These are phyloP conservation scores for Selaginella moellendorffii DNA, from an alignment of 75 land plant species.

Conservation along the genomic window DNA sequence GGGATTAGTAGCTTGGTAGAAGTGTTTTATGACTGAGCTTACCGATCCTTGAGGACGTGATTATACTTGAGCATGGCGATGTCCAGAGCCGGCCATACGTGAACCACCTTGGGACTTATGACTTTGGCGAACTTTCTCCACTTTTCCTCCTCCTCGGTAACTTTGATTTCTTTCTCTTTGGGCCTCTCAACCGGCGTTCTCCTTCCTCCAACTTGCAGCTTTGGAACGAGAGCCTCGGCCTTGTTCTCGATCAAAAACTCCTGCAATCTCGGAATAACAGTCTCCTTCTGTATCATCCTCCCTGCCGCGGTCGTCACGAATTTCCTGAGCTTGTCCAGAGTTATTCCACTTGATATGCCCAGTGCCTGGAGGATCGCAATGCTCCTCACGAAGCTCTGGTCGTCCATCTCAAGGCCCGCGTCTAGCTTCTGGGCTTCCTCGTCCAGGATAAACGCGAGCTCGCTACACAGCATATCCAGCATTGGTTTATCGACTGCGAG, in stretches of 20 bases:
- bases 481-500: slow-evolving; percentile 6
- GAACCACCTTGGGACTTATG: slow-evolving; percentile 16
- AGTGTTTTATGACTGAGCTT: too few relatives aligned
- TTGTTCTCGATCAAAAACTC: neutral
- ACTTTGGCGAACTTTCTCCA: slow-evolving; percentile 21
- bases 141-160: slow-evolving; percentile 15
- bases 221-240: neutral
- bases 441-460: slow-evolving; percentile 12
- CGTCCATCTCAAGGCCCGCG: neutral
- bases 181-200: neutral
- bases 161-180: neutral
- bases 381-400: slow-evolving; percentile 1
- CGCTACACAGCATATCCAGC: slow-evolving; percentile 12
- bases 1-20: too few relatives aligned
- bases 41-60: slow-evolving; percentile 25
- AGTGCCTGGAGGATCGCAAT: neutral
- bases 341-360: neutral
- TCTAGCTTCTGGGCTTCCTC: slow-evolving; percentile 10
- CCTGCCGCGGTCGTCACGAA: neutral
- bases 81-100: slow-evolving; percentile 19
- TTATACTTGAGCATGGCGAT: slow-evolving; percentile 17
- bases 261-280: neutral
- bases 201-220: neutral
- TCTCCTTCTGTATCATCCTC: neutral
- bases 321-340: neutral